Percentiles rank a stretch among this genome's conserved stretches.
Evolutionary conservation across 306 rosid species (phyloP).

Genomic region (Prinsepia uniflora): DNA sequence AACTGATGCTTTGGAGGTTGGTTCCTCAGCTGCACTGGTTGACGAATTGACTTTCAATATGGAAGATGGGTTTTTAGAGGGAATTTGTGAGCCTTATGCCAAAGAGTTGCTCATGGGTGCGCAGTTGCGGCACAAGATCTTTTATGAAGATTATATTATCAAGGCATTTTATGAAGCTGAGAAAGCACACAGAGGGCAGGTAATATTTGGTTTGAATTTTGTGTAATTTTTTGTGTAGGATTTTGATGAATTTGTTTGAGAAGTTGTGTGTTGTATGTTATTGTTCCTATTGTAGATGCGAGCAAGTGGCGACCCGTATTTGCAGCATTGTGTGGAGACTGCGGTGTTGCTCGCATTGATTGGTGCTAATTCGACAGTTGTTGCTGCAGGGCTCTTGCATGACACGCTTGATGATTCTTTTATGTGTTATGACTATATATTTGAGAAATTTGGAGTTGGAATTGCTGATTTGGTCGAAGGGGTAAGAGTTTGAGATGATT

Average conservation of each 20-base stretch:
- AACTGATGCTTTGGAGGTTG: conserved; percentile 35
- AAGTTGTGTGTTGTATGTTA: conserved; percentile 17
- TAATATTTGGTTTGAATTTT: conserved; percentile 21
- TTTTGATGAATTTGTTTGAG: conserved; percentile 19
- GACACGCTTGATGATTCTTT: conserved; percentile 90
- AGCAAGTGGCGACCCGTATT: conserved; percentile 89
- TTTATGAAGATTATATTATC: conserved; percentile 70
- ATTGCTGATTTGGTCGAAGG: conserved; percentile 89
- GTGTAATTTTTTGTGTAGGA: not conserved
- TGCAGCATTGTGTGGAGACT: conserved; percentile 94
- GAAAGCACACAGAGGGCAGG: conserved; percentile 97
- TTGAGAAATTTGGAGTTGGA: conserved; percentile 64
- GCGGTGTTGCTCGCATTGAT: conserved; percentile 85
- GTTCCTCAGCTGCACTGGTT: conserved; percentile 32
- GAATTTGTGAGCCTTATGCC: conserved; percentile 60
- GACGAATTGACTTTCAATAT: conserved; percentile 80
- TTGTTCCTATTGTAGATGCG: conserved; percentile 55
- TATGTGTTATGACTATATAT: conserved; percentile 62
- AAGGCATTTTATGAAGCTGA: conserved; percentile 94
- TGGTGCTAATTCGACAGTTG: conserved; percentile 86
- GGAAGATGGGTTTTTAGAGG: conserved; percentile 60
- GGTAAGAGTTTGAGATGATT: conserved; percentile 50
- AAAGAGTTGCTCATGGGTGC: conserved; percentile 74
- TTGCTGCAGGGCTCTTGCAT: conserved; percentile 97
- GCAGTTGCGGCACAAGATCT: conserved; percentile 73